These are phyloP conservation scores for Chrysoporthe austroafricana DNA, from an alignment of 2,329 filamentous ascomycete genomes.

Conservation along the genomic window DNA sequence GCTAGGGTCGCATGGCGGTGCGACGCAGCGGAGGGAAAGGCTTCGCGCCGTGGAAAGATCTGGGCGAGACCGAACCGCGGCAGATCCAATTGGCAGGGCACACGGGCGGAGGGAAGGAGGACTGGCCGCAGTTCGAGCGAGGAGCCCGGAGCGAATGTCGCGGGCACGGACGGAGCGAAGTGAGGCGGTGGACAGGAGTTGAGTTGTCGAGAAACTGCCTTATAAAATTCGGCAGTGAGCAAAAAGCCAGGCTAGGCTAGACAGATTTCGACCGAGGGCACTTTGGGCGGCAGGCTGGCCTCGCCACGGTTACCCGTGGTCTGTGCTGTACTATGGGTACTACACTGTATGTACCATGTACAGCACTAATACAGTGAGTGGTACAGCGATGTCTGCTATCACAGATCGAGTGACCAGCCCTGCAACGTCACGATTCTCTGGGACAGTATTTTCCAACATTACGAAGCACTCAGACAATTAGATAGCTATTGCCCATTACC, in stretches of 20 bases:
- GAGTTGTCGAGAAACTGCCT: slow-evolving; percentile 13
- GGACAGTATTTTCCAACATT: too few relatives aligned
- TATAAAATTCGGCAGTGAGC: slow-evolving; percentile 23
- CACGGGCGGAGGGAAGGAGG: not conserved
- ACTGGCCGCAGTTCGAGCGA: slow-evolving; percentile 19
- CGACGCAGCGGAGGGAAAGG: slow-evolving; percentile 12
- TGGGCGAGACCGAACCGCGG: not conserved
- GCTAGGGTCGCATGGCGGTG: slow-evolving; percentile 24
- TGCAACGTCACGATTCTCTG: too few relatives aligned
- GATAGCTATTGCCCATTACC: too few relatives aligned
- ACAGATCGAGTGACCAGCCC: too few relatives aligned
- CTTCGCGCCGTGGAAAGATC: slow-evolving; percentile 24
- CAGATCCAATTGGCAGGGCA: slow-evolving; percentile 9
- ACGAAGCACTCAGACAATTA: not conserved
- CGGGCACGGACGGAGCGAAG: slow-evolving; percentile 10
- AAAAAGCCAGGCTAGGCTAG: not conserved
- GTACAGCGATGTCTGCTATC: too few relatives aligned
- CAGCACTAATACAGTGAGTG: too few relatives aligned
- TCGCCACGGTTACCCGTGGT: not conserved
- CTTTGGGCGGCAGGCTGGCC: slow-evolving; percentile 8
- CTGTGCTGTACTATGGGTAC: not conserved
- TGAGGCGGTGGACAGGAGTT: not conserved
- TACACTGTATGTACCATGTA: too few relatives aligned
- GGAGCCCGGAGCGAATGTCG: slow-evolving; percentile 22
- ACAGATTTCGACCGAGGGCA: slow-evolving; percentile 32